Conservation (phyloP, 2,329 filamentous ascomycete genomes). For the Anisogramma anomala region DNA sequence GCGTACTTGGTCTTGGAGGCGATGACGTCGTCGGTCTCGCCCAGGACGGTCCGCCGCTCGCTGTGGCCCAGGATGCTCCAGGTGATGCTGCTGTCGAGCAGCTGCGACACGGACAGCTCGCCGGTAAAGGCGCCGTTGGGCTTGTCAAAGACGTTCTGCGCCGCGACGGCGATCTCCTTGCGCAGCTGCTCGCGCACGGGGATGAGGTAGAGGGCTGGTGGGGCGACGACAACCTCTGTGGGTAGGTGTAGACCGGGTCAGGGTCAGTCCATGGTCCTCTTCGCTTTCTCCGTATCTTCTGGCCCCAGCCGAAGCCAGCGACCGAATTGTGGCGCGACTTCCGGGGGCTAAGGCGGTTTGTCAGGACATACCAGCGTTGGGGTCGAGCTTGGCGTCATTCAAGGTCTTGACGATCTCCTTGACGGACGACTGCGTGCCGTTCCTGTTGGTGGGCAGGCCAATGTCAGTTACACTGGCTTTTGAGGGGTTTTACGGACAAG, state of each 20-base stretch:
- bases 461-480: slow-evolving; percentile 13
- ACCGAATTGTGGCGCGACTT: not conserved
- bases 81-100: slow-evolving; percentile 76
- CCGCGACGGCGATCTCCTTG: slow-evolving; percentile 68
- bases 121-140: slow-evolving; percentile 94
- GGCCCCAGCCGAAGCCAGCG: not conserved
- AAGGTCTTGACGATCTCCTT: slow-evolving; percentile 82
- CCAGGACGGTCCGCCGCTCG: slow-evolving; percentile 81
- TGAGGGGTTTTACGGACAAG: slow-evolving; percentile 19
- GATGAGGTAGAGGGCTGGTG: slow-evolving; percentile 81
- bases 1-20: slow-evolving; percentile 92
- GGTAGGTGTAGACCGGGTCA: slow-evolving; percentile 1
- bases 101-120: slow-evolving; percentile 85
- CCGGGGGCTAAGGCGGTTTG: not conserved
- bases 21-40: slow-evolving; percentile 75
- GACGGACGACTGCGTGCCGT: slow-evolving; percentile 82
- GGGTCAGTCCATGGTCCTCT: not conserved
- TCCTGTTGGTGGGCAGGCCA: slow-evolving; percentile 45
- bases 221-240: slow-evolving; percentile 87
- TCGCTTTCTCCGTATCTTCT: not conserved
- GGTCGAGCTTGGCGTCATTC: slow-evolving; percentile 72
- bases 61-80: slow-evolving; percentile 94
- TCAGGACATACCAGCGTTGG: slow-evolving; percentile 55
- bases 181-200: slow-evolving; percentile 70
- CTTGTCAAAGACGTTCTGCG: slow-evolving; percentile 97